Evolutionary conservation across 164 flowering plant species (phyloP).

Genomic region (Dillenia suffruticosa): DNA sequence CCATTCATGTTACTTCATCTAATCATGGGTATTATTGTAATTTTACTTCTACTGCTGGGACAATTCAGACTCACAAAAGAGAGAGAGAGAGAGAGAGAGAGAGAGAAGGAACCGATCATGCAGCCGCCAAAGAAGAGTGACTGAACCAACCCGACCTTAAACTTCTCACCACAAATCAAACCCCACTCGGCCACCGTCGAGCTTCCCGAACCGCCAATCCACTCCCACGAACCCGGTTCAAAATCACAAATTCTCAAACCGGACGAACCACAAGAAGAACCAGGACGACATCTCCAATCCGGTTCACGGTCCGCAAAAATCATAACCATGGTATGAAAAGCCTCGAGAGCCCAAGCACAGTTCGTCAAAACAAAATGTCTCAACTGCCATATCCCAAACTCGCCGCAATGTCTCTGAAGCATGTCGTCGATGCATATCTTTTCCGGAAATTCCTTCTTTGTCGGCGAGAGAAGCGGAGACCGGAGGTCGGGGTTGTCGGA

Average conservation of each 20-base stretch:
- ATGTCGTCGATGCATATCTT: slow-evolving; percentile 72
- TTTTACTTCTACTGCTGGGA: no score
- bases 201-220: slow-evolving; percentile 52
- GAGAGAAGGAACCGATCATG: slow-evolving; percentile 65
- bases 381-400: slow-evolving; percentile 82
- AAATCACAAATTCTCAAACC: slow-evolving; percentile 60
- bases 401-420: slow-evolving; percentile 68
- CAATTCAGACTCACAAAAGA: background rate
- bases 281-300: slow-evolving; percentile 37
- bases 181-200: slow-evolving; percentile 88
- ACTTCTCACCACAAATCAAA: slow-evolving; percentile 66
- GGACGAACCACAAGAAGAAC: slow-evolving; percentile 13
- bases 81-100: background rate
- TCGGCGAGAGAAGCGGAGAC: slow-evolving; percentile 12
- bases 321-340: slow-evolving; percentile 94
- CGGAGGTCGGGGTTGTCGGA: slow-evolving; percentile 11
- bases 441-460: slow-evolving; percentile 7
- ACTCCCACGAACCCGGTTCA: slow-evolving; percentile 64
- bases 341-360: slow-evolving; percentile 89
- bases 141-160: slow-evolving; percentile 77
- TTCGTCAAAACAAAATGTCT: slow-evolving; percentile 74
- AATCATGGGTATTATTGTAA: no score
- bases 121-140: slow-evolving; percentile 86
- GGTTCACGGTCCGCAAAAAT: slow-evolving; percentile 94
- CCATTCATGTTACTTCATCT: no score